phyloP scores from a whole-genome alignment of 805 yeast genomes.

The Hermanozyma aechmeae region DNA sequence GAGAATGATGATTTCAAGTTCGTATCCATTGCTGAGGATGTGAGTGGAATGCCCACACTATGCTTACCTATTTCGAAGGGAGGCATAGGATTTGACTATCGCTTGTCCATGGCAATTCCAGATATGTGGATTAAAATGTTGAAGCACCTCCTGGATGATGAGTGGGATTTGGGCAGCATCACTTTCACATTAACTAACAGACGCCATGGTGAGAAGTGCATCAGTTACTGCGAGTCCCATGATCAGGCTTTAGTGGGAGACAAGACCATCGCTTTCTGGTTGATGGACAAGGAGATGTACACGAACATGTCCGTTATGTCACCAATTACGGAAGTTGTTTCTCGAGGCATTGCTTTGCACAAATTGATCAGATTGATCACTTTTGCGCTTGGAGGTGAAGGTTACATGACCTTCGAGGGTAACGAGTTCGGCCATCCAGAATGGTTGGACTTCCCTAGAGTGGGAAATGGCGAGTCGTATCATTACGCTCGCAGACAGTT shows the following conservation, averaged over 20 bases:
- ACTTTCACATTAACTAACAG: conserved; percentile 79
- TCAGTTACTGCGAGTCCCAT: conserved; percentile 89
- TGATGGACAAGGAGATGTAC: conserved; percentile 98
- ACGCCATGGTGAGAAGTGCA: conserved; percentile 79
- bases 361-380: conserved; percentile 84
- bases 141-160: conserved; percentile 77
- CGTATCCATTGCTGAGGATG: conserved; percentile 90
- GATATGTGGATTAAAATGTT: conserved; percentile 97
- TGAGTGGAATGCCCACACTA: conserved; percentile 93
- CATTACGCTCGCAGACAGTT: conserved; percentile 95
- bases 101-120: conserved; percentile 95
- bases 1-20: conserved; percentile 26
- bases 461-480: conserved; percentile 77
- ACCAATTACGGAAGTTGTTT: conserved; percentile 67
- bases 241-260: conserved; percentile 98
- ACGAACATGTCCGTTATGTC: conserved; percentile 82
- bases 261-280: conserved; percentile 93
- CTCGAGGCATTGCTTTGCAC: conserved; percentile 86
- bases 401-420: conserved; percentile 92
- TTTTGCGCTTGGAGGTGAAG: conserved; percentile 93
- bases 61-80: conserved; percentile 68
- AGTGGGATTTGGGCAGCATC: conserved; percentile 83
- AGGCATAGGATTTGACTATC: conserved; percentile 89
- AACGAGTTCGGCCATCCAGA: conserved; percentile 99
- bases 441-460: conserved; percentile 96